phyloP scores from a whole-genome alignment of 345 rosid species.

The Pugionium cornutum region DNA sequence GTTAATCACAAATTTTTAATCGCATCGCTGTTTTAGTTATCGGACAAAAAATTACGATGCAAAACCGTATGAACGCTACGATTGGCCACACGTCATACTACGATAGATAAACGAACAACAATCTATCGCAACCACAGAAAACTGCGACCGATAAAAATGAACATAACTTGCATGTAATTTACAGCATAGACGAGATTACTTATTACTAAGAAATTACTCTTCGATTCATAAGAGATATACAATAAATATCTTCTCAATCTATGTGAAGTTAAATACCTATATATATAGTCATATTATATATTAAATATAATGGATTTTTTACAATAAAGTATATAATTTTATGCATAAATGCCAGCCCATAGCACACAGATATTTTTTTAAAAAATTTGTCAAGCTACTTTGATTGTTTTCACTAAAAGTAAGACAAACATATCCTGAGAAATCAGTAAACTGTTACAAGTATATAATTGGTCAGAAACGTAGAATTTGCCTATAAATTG shows the following conservation, averaged over 20 bases:
- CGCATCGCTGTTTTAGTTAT: no score
- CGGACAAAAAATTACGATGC: no score
- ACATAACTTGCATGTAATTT: not conserved
- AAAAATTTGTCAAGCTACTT: not conserved
- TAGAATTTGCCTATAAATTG: not conserved
- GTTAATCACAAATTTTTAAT: no score
- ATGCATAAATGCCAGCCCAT: not conserved
- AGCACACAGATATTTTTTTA: not conserved
- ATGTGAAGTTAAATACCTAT: not conserved
- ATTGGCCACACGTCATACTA: no score
- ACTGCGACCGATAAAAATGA: no score
- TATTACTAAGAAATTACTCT: not conserved
- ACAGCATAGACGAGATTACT: not conserved
- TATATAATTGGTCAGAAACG: constrained; percentile 1
- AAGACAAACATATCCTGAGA: constrained; percentile 14
- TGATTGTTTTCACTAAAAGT: not conserved
- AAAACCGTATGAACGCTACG: no score
- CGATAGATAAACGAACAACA: no score
- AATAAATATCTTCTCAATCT: not conserved
- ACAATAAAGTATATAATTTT: not conserved
- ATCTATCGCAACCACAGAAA: no score
- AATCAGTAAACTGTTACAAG: not conserved
- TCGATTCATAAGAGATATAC: not conserved
- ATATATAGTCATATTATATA: not conserved
- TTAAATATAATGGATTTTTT: not conserved